These are phyloP conservation scores for Epichloe sibirici DNA, from an alignment of 2,329 filamentous ascomycete species.

Conservation along the genomic window DNA sequence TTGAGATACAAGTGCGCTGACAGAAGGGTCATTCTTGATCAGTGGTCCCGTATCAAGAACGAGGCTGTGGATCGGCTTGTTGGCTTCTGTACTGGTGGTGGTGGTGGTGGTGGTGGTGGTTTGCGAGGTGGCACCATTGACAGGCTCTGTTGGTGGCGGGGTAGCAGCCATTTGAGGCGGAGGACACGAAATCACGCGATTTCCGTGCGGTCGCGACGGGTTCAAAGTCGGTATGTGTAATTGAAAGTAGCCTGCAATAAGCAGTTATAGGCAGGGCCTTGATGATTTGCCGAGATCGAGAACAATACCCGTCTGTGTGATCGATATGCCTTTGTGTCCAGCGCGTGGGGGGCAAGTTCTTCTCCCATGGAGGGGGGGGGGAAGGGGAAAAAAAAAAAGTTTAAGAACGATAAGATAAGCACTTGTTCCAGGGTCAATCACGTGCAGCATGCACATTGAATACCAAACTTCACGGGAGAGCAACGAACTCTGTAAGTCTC, in stretches of 20 bases:
- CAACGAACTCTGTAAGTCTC: no score
- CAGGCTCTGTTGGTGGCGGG: slow-evolving; percentile 5
- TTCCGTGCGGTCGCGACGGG: background rate
- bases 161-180: slow-evolving; percentile 1
- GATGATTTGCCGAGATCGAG: no score
- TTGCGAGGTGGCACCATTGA: slow-evolving; percentile 3
- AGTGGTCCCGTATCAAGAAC: slow-evolving; percentile 86
- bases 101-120: slow-evolving; percentile 2
- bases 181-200: background rate
- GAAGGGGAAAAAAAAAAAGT: background rate
- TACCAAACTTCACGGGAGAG: no score
- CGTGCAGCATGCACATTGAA: background rate
- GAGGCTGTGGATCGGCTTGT: slow-evolving; percentile 67
- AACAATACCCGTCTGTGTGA: no score
- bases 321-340: no score
- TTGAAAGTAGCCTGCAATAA: background rate
- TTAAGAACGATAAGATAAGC: background rate
- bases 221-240: background rate
- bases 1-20: slow-evolving; percentile 68
- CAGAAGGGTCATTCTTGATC: slow-evolving; percentile 80
- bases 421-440: background rate
- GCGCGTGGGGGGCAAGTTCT: background rate
- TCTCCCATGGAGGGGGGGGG: no score
- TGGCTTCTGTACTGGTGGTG: background rate
- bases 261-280: background rate